Evolutionary conservation across 169 alveolate species (phyloP), one percentile per base, ranked within the genome.

Genomic region (Plasmodium fragile): DNA sequence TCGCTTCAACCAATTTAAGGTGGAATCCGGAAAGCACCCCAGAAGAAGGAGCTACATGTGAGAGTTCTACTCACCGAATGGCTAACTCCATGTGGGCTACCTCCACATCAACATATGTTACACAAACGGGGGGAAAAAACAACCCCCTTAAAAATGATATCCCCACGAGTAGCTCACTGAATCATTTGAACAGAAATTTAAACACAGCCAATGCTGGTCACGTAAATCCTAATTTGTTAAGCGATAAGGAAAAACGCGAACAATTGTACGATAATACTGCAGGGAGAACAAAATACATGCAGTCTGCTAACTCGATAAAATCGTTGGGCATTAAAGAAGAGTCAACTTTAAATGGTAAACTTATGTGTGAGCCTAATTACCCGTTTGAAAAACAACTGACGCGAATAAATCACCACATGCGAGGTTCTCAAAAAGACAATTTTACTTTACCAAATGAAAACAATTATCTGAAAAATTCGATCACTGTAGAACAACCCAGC

Each of bases 401-500:
- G 7, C 7, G 70, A 39, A 13, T 25, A 11, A 36, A 65, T 16
- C 53, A 75, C 65, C 78, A 73, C 34, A 3, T 73, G 30, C n/a
- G n/a, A 16, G 43, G 18, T 22, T 22, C 69, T 10, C 49, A 85
- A 22, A 28, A 75, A 36, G 28, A 49, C 36, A 81, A 81, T 41
- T 81, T 55, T 30, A 16, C 6, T 1, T 39, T 28, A 52, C 18
- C 82, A 25, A 41, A 52, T 85, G 79, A 32, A 5, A 73, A 59
- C 16, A 83, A 85, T 30, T 43, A 73, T 32, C 34, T 85, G 5
- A 43, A 28, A 85, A 85, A 75, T 52, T 85, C 85, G 4, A 73
- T 75, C 32, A 45, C 69, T 39, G 53, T 25, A 22, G 77, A 72
- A 11, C 77, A 52, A 3, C 5, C 69, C 65, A 84, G 18, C 49